Percentiles rank a stretch among this genome's conserved stretches.
Evolutionary conservation across 1,139 yeast genomes (phyloP).

Genomic region (Debaryomycetaceae sp.): DNA sequence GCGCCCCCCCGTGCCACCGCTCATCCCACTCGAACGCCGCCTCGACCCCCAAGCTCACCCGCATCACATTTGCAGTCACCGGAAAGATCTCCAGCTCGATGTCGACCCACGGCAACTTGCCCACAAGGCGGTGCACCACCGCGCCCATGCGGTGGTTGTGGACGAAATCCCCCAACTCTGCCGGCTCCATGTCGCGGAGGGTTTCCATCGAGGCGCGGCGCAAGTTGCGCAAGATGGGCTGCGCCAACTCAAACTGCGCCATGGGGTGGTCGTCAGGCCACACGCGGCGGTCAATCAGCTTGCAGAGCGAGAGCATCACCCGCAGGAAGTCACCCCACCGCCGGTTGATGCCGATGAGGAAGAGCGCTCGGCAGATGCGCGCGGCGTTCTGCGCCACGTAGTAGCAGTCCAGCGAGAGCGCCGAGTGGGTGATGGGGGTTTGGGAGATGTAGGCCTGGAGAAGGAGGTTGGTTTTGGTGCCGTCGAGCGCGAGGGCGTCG

Average conservation of each 20-base stretch:
- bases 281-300: conserved; percentile 73
- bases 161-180: conserved; percentile 84
- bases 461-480: conserved; percentile 80
- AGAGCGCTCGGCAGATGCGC: conserved; percentile 87
- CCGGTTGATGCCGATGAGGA: conserved; percentile 78
- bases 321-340: conserved; percentile 84
- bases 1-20: conserved; percentile 75
- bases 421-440: conserved; percentile 68
- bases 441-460: conserved; percentile 86
- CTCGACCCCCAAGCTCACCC: conserved; percentile 65
- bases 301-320: conserved; percentile 74
- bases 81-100: conserved; percentile 87
- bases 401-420: conserved; percentile 79
- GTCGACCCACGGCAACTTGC: conserved; percentile 68
- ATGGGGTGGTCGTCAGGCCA: conserved; percentile 89
- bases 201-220: conserved; percentile 67
- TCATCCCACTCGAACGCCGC: conserved; percentile 87
- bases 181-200: conserved; percentile 66
- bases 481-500: conserved; percentile 1
- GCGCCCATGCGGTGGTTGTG: conserved; percentile 77
- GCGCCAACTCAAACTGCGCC: conserved; percentile 79
- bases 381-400: conserved; percentile 96
- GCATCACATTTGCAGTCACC: conserved; percentile 78
- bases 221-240: conserved; percentile 56
- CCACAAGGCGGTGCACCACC: conserved; percentile 54